A percentile compares a stretch with the other conserved stretches of the same genome.
phyloP scores from a whole-genome alignment of 176 grass and related monocot genomes.

The Puccinellia tenuiflora region DNA sequence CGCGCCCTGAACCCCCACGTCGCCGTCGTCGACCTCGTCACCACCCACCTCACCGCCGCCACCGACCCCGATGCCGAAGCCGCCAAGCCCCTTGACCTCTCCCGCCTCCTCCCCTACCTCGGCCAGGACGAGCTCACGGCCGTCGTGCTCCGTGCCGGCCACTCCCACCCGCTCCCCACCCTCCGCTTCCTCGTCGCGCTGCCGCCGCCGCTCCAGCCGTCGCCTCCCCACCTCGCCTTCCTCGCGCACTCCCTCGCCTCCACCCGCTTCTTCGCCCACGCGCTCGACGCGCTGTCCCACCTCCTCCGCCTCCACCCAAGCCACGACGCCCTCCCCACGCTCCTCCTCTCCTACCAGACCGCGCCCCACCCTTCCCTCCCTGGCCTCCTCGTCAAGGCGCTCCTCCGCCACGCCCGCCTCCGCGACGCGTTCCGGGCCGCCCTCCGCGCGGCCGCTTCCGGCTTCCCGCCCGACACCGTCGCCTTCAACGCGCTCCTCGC shows the following conservation, averaged over 20 bases:
- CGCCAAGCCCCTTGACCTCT: slow-evolving; percentile 6
- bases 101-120: slow-evolving; percentile 63
- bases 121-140: slow-evolving; percentile 51
- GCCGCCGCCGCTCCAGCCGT: slow-evolving; percentile 33
- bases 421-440: slow-evolving; percentile 46
- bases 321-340: slow-evolving; percentile 44
- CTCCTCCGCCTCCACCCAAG: slow-evolving; percentile 51
- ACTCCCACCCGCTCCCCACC: slow-evolving; percentile 67
- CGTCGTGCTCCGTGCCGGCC: slow-evolving; percentile 58
- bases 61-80: neutral
- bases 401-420: slow-evolving; percentile 38
- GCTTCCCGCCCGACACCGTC: slow-evolving; percentile 37
- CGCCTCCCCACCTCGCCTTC: slow-evolving; percentile 53
- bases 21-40: slow-evolving; percentile 58
- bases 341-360: slow-evolving; percentile 34
- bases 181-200: slow-evolving; percentile 56
- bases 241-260: slow-evolving; percentile 62
- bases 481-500: slow-evolving; percentile 72
- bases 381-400: slow-evolving; percentile 62
- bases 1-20: slow-evolving; percentile 61
- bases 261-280: slow-evolving; percentile 47
- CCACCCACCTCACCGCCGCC: slow-evolving; percentile 40
- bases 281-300: slow-evolving; percentile 52
- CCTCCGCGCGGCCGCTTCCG: slow-evolving; percentile 35
- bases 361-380: slow-evolving; percentile 43